Percentiles rank a stretch among this genome's conserved stretches.
Conservation (phyloP, 345 rosid genomes). For the Diplotaxis tenuifolia region DNA sequence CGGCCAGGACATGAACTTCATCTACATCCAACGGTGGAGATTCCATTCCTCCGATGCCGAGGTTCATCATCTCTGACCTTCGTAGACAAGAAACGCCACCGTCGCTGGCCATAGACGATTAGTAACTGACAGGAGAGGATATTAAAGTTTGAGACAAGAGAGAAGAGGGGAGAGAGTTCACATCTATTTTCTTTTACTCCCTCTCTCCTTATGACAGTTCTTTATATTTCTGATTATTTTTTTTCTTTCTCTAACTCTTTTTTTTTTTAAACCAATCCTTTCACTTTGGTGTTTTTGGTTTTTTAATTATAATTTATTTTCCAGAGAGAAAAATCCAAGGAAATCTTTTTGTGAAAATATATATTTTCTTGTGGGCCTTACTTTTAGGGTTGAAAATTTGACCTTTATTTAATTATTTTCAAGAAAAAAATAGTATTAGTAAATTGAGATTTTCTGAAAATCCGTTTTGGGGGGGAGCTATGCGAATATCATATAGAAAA, state of each 20-base stretch:
- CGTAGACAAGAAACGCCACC: slow-evolving; percentile 48
- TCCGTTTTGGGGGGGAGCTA: slow-evolving; percentile 43
- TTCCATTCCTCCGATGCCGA: slow-evolving; percentile 22
- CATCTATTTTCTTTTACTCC: slow-evolving; percentile 22
- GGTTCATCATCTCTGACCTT: slow-evolving; percentile 44
- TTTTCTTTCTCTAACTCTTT: slow-evolving; percentile 21
- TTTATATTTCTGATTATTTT: slow-evolving; percentile 32
- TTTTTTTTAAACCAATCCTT: not conserved
- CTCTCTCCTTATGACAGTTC: not conserved
- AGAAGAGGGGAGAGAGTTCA: not conserved
- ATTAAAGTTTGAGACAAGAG: not conserved
- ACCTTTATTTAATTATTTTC: not conserved
- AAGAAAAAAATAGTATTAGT: not conserved
- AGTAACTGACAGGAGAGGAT: not conserved
- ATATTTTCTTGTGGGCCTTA: slow-evolving; percentile 18
- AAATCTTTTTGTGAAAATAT: slow-evolving; percentile 46
- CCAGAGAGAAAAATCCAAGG: slow-evolving; percentile 33
- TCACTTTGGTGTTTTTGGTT: no score
- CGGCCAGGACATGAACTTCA: slow-evolving; percentile 86
- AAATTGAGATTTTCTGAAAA: slow-evolving; percentile 47
- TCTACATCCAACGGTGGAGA: slow-evolving; percentile 45
- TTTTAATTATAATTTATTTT: not conserved
- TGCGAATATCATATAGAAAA: slow-evolving; percentile 21
- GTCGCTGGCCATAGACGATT: slow-evolving; percentile 47
- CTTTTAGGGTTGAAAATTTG: slow-evolving; percentile 34